phyloP scores from a whole-genome alignment of 192 early-diverging fungal genomes.

The Helicostylum pulchrum region DNA sequence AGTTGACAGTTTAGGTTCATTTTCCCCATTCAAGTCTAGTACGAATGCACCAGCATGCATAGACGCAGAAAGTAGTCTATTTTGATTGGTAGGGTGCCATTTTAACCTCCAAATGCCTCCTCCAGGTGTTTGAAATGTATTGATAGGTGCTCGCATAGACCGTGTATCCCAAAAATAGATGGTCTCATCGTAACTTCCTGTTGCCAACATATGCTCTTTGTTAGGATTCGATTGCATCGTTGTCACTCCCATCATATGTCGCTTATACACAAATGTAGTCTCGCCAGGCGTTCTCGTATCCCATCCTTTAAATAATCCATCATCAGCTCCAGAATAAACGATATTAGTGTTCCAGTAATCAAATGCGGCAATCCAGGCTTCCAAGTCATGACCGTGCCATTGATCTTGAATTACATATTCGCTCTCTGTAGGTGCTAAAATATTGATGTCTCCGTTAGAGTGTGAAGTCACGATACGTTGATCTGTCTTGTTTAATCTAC shows the following conservation, averaged over 20 bases:
- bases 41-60: slow-evolving; percentile 95
- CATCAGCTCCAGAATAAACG: slow-evolving; percentile 85
- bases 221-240: slow-evolving; percentile 85
- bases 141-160: slow-evolving; percentile 69
- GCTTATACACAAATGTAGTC: slow-evolving; percentile 62
- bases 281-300: slow-evolving; percentile 63
- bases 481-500: slow-evolving; percentile 38
- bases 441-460: slow-evolving; percentile 69
- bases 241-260: slow-evolving; percentile 88
- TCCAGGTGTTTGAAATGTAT: slow-evolving; percentile 69
- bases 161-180: slow-evolving; percentile 91
- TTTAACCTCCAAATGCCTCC: slow-evolving; percentile 95
- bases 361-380: slow-evolving; percentile 93
- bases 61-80: slow-evolving; percentile 69
- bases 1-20: slow-evolving; percentile 16
- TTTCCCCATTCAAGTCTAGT: slow-evolving; percentile 43
- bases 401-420: slow-evolving; percentile 19
- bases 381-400: slow-evolving; percentile 86
- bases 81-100: slow-evolving; percentile 80
- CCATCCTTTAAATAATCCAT: slow-evolving; percentile 84
- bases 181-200: slow-evolving; percentile 91
- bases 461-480: slow-evolving; percentile 61
- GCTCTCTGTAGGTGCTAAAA: slow-evolving; percentile 47
- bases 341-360: slow-evolving; percentile 73
- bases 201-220: slow-evolving; percentile 74